Percentiles rank a stretch among this genome's conserved stretches.
Conservation (phyloP, 1,284 basidiomycete genomes). For the Cutaneotrichosporon sp. region DNA sequence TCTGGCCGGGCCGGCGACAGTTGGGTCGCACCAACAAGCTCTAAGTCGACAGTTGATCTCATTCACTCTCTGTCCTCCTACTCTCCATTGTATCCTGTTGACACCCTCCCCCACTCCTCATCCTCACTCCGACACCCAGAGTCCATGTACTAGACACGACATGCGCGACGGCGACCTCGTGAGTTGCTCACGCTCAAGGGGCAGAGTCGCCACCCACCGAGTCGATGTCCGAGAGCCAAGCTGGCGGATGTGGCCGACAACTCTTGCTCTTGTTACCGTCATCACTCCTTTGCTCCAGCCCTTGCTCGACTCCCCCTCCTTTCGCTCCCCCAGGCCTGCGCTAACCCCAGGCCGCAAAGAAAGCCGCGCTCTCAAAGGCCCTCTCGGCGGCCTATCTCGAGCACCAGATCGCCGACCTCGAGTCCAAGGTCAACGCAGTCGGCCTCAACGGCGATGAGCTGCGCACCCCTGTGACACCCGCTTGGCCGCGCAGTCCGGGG, state of each 20-base stretch:
- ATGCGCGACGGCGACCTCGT: constrained; percentile 23
- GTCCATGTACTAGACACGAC: constrained; percentile 9
- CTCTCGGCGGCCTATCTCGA: constrained; percentile 51
- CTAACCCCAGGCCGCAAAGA: constrained; percentile 37
- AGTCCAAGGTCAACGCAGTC: constrained; percentile 39
- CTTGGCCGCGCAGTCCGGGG: background rate
- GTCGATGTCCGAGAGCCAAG: no score
- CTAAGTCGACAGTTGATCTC: no score
- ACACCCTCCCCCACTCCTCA: background rate
- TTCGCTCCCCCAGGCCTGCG: no score
- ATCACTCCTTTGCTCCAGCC: no score
- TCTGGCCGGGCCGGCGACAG: no score
- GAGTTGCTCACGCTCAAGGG: no score
- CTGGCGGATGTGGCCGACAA: no score
- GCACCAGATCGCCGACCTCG: constrained; percentile 53
- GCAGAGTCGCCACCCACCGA: no score
- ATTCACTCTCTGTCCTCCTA: no score
- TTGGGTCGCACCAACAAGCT: background rate
- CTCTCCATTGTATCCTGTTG: no score
- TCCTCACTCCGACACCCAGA: background rate
- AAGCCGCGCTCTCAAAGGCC: constrained; percentile 49
- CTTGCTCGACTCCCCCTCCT: no score
- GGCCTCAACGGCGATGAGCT: constrained; percentile 10
- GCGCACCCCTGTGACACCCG: background rate
- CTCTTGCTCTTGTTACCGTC: no score